Percentiles rank a stretch among this genome's conserved stretches.
phyloP scores from a whole-genome alignment of 495 filamentous ascomycete species.

The Neurospora tetrasperma region DNA sequence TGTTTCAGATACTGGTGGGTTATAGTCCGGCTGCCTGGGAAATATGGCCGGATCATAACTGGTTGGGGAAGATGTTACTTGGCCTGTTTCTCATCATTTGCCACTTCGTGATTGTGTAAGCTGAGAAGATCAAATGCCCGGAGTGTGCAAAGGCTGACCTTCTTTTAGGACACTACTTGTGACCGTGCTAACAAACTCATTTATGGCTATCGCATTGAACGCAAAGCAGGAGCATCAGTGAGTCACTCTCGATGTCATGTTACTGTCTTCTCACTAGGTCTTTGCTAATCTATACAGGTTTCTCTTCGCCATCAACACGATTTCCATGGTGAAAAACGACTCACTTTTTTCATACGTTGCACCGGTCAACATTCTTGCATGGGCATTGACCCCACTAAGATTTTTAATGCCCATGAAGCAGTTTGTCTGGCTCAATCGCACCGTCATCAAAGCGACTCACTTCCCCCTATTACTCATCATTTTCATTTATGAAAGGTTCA shows the following conservation, averaged over 20 bases:
- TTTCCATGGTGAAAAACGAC: slow-evolving; percentile 94
- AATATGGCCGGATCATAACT: slow-evolving; percentile 68
- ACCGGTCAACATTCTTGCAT: slow-evolving; percentile 79
- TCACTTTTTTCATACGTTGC: slow-evolving; percentile 86
- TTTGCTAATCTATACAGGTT: slow-evolving; percentile 38
- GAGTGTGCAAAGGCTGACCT: slow-evolving; percentile 1
- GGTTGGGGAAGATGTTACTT: slow-evolving; percentile 63
- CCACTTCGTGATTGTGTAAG: slow-evolving; percentile 79
- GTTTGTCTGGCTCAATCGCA: slow-evolving; percentile 73
- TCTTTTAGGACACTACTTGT: slow-evolving; percentile 63
- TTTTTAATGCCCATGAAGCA: slow-evolving; percentile 67
- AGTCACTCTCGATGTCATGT: neutral
- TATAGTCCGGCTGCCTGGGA: slow-evolving; percentile 49
- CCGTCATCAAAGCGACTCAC: slow-evolving; percentile 82
- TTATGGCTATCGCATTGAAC: slow-evolving; percentile 87
- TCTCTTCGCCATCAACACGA: slow-evolving; percentile 85
- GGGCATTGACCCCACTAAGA: slow-evolving; percentile 70
- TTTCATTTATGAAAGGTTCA: slow-evolving; percentile 72
- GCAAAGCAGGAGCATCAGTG: slow-evolving; percentile 82
- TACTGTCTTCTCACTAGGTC: neutral
- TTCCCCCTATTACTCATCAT: slow-evolving; percentile 77
- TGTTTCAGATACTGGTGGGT: slow-evolving; percentile 93
- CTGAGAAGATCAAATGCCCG: neutral
- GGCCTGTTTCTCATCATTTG: slow-evolving; percentile 82
- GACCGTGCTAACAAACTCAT: slow-evolving; percentile 85